These are phyloP conservation scores for Penicillium verhagenii DNA, from an alignment of 495 filamentous ascomycete species.

Conservation along the genomic window DNA sequence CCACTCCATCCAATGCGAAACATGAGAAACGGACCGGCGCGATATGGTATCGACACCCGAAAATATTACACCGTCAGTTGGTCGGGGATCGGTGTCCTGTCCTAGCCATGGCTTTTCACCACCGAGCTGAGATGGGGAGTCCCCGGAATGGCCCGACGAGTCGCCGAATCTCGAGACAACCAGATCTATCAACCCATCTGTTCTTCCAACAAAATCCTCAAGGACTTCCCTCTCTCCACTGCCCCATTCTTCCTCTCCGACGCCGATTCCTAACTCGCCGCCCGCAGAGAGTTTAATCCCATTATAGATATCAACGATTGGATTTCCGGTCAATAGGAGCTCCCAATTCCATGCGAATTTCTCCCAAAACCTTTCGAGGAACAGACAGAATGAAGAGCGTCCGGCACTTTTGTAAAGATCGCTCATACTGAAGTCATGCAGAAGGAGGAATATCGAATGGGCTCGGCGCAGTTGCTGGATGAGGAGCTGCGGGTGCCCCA, in stretches of 20 bases:
- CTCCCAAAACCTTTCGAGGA: conserved; percentile 80
- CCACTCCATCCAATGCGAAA: conserved; percentile 82
- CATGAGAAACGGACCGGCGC: conserved; percentile 58
- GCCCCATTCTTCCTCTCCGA: conserved; percentile 90
- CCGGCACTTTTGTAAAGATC: conserved; percentile 63
- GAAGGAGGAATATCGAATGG: conserved; percentile 80
- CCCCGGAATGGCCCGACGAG: conserved; percentile 12
- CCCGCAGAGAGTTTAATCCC: conserved; percentile 88
- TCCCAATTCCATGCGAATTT: conserved; percentile 81
- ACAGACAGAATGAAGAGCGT: conserved; percentile 56
- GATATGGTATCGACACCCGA: conserved; percentile 70
- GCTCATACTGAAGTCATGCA: conserved; percentile 70
- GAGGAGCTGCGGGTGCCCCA: conserved; percentile 76
- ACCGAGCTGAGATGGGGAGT: conserved; percentile 9
- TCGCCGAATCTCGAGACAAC: conserved; percentile 84
- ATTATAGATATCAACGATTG: conserved; percentile 72
- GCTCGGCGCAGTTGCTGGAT: conserved; percentile 79
- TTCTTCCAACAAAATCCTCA: conserved; percentile 69
- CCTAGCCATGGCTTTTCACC: conserved; percentile 59
- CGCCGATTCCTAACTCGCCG: conserved; percentile 88
- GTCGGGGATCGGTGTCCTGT: conserved; percentile 56
- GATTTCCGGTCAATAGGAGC: conserved; percentile 85
- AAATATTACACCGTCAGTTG: conserved; percentile 81
- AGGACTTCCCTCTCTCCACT: conserved; percentile 89
- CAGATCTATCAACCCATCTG: conserved; percentile 73